Conservation (phyloP, 2,329 filamentous ascomycete genomes). For the Elsinoe batatas region DNA sequence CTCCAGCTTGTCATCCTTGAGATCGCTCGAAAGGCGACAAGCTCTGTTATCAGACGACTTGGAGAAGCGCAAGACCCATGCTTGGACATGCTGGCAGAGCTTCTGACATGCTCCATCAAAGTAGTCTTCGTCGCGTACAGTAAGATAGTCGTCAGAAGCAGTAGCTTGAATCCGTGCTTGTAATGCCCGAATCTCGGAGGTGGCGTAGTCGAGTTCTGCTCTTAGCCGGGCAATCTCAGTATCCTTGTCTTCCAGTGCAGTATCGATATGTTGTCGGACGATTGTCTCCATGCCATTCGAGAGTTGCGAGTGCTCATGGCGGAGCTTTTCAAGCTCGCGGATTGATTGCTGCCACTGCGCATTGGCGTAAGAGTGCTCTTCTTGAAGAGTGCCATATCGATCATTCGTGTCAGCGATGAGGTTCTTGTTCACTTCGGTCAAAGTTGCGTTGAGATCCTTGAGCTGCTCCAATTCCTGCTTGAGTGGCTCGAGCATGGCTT, state of each 20-base stretch:
- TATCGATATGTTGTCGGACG: constrained; percentile 51
- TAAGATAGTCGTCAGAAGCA: constrained; percentile 61
- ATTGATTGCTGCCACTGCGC: constrained; percentile 47
- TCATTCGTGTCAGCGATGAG: constrained; percentile 67
- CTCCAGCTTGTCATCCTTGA: constrained; percentile 86
- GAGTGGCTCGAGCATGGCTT: constrained; percentile 66
- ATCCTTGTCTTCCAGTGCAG: constrained; percentile 69
- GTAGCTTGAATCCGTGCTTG: constrained; percentile 51
- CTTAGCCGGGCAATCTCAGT: constrained; percentile 70
- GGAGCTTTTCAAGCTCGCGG: constrained; percentile 60
- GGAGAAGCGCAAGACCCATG: constrained; percentile 96
- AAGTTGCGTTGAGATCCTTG: constrained; percentile 69
- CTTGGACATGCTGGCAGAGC: constrained; percentile 89
- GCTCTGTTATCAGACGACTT: constrained; percentile 91
- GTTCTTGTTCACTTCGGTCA: constrained; percentile 66
- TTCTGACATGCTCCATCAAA: constrained; percentile 91
- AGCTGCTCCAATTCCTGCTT: constrained; percentile 73
- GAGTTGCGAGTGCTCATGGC: constrained; percentile 52
- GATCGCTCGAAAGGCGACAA: constrained; percentile 71
- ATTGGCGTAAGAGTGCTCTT: constrained; percentile 49
- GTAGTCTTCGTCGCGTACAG: constrained; percentile 79
- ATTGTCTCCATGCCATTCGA: constrained; percentile 54
- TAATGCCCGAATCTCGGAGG: constrained; percentile 49
- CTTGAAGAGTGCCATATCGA: constrained; percentile 57
- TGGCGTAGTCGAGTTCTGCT: constrained; percentile 64